Conservation (phyloP, 768 basidiomycete genomes). For the Boletus subcaerulescens region DNA sequence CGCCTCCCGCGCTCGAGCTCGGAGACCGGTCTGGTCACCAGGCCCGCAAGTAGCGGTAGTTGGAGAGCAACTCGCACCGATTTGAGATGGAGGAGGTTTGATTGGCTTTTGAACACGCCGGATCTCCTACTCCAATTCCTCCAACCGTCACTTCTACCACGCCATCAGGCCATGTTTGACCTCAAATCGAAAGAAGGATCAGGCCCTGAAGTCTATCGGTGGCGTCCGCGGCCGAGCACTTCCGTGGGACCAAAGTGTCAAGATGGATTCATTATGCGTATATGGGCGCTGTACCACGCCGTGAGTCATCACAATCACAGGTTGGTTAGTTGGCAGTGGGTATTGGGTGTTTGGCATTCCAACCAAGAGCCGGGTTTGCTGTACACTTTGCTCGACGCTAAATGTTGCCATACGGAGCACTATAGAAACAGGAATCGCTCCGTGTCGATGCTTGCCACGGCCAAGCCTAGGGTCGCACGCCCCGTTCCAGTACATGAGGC, state of each 20-base stretch:
- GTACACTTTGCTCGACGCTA: not conserved
- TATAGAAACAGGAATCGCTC: not conserved
- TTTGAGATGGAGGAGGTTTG: not conserved
- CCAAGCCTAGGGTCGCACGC: conserved; percentile 3
- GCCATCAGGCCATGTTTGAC: not conserved
- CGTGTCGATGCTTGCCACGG: not conserved
- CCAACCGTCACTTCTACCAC: not conserved
- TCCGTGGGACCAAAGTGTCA: not conserved
- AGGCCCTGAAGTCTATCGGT: conserved; percentile 19
- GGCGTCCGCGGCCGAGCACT: conserved; percentile 13
- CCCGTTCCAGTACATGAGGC: conserved; percentile 7
- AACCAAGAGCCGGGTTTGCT: conserved; percentile 3
- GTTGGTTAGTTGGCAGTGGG: not conserved
- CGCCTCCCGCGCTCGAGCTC: not conserved
- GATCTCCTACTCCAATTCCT: not conserved
- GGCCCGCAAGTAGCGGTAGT: not conserved
- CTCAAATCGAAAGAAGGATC: not conserved
- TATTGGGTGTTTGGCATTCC: not conserved
- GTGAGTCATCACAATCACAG: not conserved
- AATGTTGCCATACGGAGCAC: not conserved
- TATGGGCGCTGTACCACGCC: not conserved
- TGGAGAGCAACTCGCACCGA: too few relatives aligned
- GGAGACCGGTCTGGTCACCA: not conserved
- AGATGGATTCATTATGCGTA: conserved; percentile 8
- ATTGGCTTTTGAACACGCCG: not conserved